Base-by-base conservation (phyloP, 345 rosid genomes). In the Mercurialis annua region DNA sequence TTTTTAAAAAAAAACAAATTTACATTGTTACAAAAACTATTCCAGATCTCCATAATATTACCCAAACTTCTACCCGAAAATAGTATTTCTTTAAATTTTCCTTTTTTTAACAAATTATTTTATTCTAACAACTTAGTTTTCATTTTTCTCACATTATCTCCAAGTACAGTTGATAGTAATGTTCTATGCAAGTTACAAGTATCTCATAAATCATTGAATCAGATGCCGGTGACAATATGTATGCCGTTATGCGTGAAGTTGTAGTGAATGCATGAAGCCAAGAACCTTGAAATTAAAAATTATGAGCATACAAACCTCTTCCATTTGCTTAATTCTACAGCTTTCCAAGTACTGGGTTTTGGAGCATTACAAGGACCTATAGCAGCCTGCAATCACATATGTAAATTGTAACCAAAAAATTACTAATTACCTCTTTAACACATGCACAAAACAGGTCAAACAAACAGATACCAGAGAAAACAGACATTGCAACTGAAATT, bases 241-340 rank as follows among this genome's bases (percentile, higher is more conserved):
- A 29, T 52, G 51, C 4, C 12, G n/a, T n/a, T n/a, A n/a, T n/a
- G n/a, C n/a, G n/a, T n/a, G 40, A 34, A 34, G 4, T 34, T 9
- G 9, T 34, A 3, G 40, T 4, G 40, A 34, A 34, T 34, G 40
- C 27, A 51, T 10, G 17, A n/a, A n/a, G n/a, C n/a, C 29, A 12
- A 27, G 54, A 14, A 26, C 46, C 16, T 16, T n/a, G 40, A 38
- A n/a, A 12, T 18, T 20, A 12, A 33, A 9, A 59, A 20, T 43
- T 36, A 55, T 23, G 34, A 59, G 55, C 54, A 34, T 44, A 78
- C 84, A 57, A 65, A 95, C 99, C 99, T 92, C 80, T 86, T 82
- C 99, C 99, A 95, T 77, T 95, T 95, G 83, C 89, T 83, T 78
- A 82, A 97, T 71, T 95, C 97, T 5, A 90, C 92, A 20, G 97